phyloP scores from a whole-genome alignment of 352 stramenopile genomes.

The Phytopythium cucurbitacearum region DNA sequence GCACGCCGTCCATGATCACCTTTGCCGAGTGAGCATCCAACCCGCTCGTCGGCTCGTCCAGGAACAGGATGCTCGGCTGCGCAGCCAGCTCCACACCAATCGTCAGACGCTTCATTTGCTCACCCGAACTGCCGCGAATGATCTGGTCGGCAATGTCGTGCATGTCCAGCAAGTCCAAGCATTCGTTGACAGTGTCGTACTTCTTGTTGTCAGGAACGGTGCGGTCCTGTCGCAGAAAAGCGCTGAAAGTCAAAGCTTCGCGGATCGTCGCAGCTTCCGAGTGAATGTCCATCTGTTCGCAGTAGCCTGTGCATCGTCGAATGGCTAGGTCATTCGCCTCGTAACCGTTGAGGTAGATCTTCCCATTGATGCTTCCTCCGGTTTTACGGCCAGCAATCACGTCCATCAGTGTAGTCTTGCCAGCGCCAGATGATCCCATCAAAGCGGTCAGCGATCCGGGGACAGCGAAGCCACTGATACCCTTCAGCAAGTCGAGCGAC shows the following conservation, averaged over 20 bases:
- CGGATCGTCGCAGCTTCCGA: constrained; percentile 73
- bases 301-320: constrained; percentile 30
- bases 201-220: constrained; percentile 28
- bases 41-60: constrained; percentile 69
- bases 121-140: constrained; percentile 31
- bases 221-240: constrained; percentile 48
- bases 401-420: constrained; percentile 6
- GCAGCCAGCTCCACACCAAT: constrained; percentile 64
- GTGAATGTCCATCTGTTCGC: constrained; percentile 76
- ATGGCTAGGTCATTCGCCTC: constrained; percentile 14
- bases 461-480: constrained; percentile 20
- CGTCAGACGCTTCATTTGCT: constrained; percentile 44
- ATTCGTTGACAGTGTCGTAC: constrained; percentile 22
- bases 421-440: constrained; percentile 44
- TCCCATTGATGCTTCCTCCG: constrained; percentile 7
- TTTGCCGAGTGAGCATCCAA: constrained; percentile 78
- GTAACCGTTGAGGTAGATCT: constrained; percentile 19
- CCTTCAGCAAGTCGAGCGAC: constrained; percentile 19
- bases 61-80: constrained; percentile 79
- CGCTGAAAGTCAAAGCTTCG: constrained; percentile 84
- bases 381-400: constrained; percentile 11
- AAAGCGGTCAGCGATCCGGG: constrained; percentile 68
- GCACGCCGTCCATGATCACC: constrained; percentile 70
- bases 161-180: constrained; percentile 19
- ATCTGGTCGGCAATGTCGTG: constrained; percentile 21